A percentile compares a stretch with the other conserved stretches of the same genome.
Conservation (phyloP, 768 basidiomycete genomes). For the Tremella fuciformis region DNA sequence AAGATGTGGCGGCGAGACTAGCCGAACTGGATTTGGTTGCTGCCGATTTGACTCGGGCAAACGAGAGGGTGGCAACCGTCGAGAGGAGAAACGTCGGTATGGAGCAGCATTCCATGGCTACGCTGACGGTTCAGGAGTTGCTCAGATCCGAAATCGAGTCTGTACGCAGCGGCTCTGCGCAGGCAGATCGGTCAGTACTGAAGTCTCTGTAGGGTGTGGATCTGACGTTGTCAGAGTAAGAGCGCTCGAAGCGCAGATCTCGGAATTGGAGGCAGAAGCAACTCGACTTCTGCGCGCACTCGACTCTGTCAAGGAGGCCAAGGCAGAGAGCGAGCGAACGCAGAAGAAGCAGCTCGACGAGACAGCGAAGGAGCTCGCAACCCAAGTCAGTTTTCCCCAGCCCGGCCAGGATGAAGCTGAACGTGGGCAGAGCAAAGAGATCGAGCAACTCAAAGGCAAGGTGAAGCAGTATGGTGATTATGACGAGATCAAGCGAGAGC, state of each 20-base stretch:
- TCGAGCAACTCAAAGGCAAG: constrained; percentile 65
- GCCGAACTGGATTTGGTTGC: constrained; percentile 93
- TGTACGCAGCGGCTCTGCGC: constrained; percentile 65
- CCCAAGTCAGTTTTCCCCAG: constrained; percentile 57
- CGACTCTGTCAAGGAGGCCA: constrained; percentile 57
- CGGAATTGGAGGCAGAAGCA: constrained; percentile 72
- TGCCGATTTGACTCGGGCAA: constrained; percentile 91
- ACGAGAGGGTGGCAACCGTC: constrained; percentile 83
- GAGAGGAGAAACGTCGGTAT: constrained; percentile 80
- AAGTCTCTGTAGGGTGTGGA: not conserved
- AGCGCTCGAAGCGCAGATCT: constrained; percentile 68
- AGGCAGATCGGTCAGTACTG: constrained; percentile 36
- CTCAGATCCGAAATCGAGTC: constrained; percentile 91
- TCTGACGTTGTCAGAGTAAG: constrained; percentile 59
- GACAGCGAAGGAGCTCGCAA: constrained; percentile 58
- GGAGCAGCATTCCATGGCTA: not conserved
- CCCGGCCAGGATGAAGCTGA: not conserved
- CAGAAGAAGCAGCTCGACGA: constrained; percentile 63
- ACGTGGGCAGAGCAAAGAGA: constrained; percentile 59
- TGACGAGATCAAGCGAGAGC: constrained; percentile 94
- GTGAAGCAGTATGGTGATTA: constrained; percentile 78
- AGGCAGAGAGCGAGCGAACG: constrained; percentile 60
- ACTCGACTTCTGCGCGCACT: constrained; percentile 67
- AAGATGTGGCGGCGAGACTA: constrained; percentile 83
- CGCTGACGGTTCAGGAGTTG: constrained; percentile 64